Conservation (phyloP, 768 basidiomycete species). For the Boletellus sp. region DNA sequence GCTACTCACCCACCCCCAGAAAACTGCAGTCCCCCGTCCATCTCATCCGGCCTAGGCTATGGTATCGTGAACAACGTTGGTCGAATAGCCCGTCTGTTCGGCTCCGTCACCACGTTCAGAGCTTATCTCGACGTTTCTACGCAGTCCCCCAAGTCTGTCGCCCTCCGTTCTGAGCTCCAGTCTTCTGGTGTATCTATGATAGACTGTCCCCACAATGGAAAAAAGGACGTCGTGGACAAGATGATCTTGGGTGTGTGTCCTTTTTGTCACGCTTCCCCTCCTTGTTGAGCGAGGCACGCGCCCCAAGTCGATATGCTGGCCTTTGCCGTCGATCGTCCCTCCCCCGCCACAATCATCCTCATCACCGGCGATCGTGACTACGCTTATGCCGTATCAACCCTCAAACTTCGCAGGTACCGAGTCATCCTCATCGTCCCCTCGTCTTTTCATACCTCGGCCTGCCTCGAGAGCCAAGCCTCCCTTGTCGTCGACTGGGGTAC, state of each 20-base stretch:
- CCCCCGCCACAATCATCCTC: constrained; percentile 53
- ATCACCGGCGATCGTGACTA: constrained; percentile 69
- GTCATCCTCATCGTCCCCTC: constrained; percentile 49
- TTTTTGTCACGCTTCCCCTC: neutral
- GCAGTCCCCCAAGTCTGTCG: constrained; percentile 31
- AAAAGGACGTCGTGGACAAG: constrained; percentile 42
- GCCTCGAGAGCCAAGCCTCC: constrained; percentile 54
- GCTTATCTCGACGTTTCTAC: constrained; percentile 51
- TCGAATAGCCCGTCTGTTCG: constrained; percentile 43
- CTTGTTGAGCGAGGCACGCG: constrained; percentile 2
- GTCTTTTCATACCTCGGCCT: constrained; percentile 36
- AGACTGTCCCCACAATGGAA: constrained; percentile 33
- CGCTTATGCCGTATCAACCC: constrained; percentile 55
- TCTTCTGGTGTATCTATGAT: constrained; percentile 42
- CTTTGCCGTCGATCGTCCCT: constrained; percentile 58
- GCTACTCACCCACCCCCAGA: constrained; percentile 21
- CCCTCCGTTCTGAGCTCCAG: constrained; percentile 41
- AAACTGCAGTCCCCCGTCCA: constrained; percentile 31
- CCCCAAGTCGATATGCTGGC: constrained; percentile 61
- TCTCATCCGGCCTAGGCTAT: constrained; percentile 35
- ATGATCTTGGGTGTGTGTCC: constrained; percentile 40
- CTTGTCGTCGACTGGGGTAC: constrained; percentile 48
- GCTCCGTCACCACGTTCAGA: constrained; percentile 47
- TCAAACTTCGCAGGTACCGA: constrained; percentile 51
- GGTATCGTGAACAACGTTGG: constrained; percentile 42